These are phyloP conservation scores for Cystofilobasidium capitatum DNA, from an alignment of 768 basidiomycete species.

Conservation along the genomic window DNA sequence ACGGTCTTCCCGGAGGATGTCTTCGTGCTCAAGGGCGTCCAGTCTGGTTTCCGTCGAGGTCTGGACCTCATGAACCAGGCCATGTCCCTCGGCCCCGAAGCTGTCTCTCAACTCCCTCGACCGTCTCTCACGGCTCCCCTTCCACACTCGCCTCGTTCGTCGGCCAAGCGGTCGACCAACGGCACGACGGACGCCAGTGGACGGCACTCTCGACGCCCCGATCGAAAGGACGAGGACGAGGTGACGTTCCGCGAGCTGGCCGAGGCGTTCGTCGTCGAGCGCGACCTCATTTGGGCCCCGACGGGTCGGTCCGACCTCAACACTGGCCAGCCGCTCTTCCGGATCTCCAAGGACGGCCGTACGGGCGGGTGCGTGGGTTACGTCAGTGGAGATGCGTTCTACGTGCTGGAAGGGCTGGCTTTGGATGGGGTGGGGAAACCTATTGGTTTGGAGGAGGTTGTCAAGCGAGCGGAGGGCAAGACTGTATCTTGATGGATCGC, in stretches of 20 bases:
- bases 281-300: slow-evolving; percentile 83
- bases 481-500: too few species aligned
- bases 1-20: slow-evolving; percentile 45
- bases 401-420: slow-evolving; percentile 58
- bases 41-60: slow-evolving; percentile 73
- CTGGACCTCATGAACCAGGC: slow-evolving; percentile 91
- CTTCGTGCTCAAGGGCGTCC: slow-evolving; percentile 56
- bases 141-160: slow-evolving; percentile 31
- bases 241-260: slow-evolving; percentile 88
- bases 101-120: slow-evolving; percentile 40
- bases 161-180: slow-evolving; percentile 51
- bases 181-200: slow-evolving; percentile 32
- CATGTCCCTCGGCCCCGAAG: slow-evolving; percentile 71
- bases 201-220: slow-evolving; percentile 29
- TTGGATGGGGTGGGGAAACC: slow-evolving; percentile 41
- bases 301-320: slow-evolving; percentile 71
- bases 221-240: slow-evolving; percentile 43
- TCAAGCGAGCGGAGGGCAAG: background rate
- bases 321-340: slow-evolving; percentile 82
- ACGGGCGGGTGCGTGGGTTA: slow-evolving; percentile 74
- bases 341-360: slow-evolving; percentile 71
- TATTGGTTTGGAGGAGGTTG: background rate
- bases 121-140: background rate
- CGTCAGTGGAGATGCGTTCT: slow-evolving; percentile 85
- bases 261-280: slow-evolving; percentile 73